Conservation (phyloP, 2,329 filamentous ascomycete genomes). For the Sporothrix schenckii region DNA sequence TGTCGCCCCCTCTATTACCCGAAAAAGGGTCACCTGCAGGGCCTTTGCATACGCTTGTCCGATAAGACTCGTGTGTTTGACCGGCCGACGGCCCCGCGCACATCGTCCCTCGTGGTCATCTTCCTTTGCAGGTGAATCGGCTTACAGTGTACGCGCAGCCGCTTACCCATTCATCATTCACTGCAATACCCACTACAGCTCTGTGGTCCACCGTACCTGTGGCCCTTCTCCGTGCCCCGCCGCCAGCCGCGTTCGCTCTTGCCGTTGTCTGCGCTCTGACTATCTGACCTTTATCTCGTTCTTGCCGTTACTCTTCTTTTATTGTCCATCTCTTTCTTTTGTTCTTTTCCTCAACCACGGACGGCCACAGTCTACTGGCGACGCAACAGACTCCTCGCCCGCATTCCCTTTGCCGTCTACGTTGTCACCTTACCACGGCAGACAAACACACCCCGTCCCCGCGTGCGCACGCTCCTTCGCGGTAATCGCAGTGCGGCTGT, state of each 20-base stretch:
- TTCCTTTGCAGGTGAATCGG: too few relatives aligned
- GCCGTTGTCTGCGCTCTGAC: background rate
- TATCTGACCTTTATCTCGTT: background rate
- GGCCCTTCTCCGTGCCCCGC: conserved; percentile 20
- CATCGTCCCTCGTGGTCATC: too few relatives aligned
- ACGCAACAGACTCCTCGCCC: background rate
- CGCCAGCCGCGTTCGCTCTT: conserved; percentile 26
- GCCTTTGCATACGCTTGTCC: background rate
- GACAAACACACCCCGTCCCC: background rate
- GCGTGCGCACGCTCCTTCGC: conserved; percentile 15
- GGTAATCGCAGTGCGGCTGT: background rate
- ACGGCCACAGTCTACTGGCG: conserved; percentile 9
- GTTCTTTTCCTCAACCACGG: background rate
- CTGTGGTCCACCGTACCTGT: background rate
- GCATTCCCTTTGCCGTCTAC: background rate
- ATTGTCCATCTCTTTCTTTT: background rate
- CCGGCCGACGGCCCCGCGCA: too few relatives aligned
- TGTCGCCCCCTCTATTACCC: background rate
- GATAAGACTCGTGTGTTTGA: too few relatives aligned
- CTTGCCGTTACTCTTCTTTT: background rate
- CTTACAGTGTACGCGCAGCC: too few relatives aligned
- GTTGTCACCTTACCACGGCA: background rate
- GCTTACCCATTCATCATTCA: too few relatives aligned
- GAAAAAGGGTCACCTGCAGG: conserved; percentile 28
- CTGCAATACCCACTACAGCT: too few relatives aligned